Evolutionary conservation across 108 stramenopile species (phyloP), one percentile per base, ranked within the genome.

Genomic region (Pseudonitzschia multiseries): DNA sequence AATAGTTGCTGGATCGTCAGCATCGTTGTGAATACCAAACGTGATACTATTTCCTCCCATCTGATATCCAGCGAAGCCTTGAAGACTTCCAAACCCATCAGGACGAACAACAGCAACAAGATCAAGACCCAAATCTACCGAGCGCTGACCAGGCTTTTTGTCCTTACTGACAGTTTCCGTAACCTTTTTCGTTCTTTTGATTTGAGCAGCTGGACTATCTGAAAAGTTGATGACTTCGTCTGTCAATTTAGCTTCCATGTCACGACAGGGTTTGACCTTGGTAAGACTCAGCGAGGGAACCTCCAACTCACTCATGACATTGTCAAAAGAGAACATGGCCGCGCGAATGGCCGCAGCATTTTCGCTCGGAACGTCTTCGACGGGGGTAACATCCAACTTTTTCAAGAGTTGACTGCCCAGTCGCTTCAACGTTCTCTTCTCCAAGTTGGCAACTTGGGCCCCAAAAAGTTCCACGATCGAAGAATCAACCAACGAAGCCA

Each of bases 31-130:
- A 42, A 93, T 80, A 21, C 94, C 94, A 65, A 93, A 87, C 15
- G 88, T 95, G 52, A 93, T 71, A 69, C 84, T 86, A 69, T 93
- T 91, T 48, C 89, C 89, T 8, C 88, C 90, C 59, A 89, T 57
- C 59, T 91, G 83, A 50, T 93, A 95, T 29, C 92, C 92, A 18
- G 86, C 89, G 80, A 87, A 95, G 13, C 92, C 94, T 75, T 95
- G 94, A n/a, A 95, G 71, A 70, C 80, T 90, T 24, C 94, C 94
- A 72, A 86, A 95, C 33, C 94, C 94, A 80, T 95, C 94, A 21
- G 94, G 94, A 43, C 94, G 84, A 24, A 95, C 79, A 83, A 95
- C 86, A 27, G 89, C 87, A 17, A 95, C 92, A 4, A 95, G 50
- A 71, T 91, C 88, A 28, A 95, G 53, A 26, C 88, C 87, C 33